phyloP scores from a whole-genome alignment of 352 stramenopile species.

The Phytophthora pluvialis region DNA sequence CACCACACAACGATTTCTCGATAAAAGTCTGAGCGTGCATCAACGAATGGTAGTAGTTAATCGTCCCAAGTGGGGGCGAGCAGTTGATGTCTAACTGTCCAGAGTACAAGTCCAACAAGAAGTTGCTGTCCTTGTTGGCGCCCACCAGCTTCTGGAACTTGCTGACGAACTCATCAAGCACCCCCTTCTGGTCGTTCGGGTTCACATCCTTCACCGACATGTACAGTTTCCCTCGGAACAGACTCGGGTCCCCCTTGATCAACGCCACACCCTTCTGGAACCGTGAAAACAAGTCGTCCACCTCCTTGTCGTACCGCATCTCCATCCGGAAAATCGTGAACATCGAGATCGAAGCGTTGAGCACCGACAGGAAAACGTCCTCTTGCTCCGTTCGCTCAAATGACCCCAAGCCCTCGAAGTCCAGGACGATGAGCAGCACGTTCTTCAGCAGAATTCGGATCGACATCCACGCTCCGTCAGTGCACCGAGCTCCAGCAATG shows the following conservation, averaged over 20 bases:
- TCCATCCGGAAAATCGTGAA: slow-evolving; percentile 81
- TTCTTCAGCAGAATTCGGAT: slow-evolving; percentile 37
- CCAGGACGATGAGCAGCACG: slow-evolving; percentile 71
- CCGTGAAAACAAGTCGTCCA: slow-evolving; percentile 65
- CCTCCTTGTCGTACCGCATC: slow-evolving; percentile 84
- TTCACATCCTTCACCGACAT: slow-evolving; percentile 88
- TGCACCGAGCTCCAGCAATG: slow-evolving; percentile 54
- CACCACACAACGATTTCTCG: slow-evolving; percentile 21
- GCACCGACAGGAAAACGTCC: slow-evolving; percentile 74
- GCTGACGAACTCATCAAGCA: slow-evolving; percentile 57
- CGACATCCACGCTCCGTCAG: slow-evolving; percentile 54
- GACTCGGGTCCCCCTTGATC: slow-evolving; percentile 60
- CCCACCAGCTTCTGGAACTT: slow-evolving; percentile 63
- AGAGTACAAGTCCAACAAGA: slow-evolving; percentile 68
- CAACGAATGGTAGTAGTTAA: slow-evolving; percentile 63
- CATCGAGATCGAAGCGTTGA: slow-evolving; percentile 77
- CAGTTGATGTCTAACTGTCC: slow-evolving; percentile 75
- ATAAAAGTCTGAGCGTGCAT: slow-evolving; percentile 47
- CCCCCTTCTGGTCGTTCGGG: slow-evolving; percentile 60
- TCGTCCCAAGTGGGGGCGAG: slow-evolving; percentile 69
- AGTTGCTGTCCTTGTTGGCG: slow-evolving; percentile 65
- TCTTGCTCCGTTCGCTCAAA: slow-evolving; percentile 81
- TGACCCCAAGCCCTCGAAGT: slow-evolving; percentile 81
- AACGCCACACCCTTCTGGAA: slow-evolving; percentile 75
- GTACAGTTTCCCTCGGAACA: slow-evolving; percentile 75